These are phyloP conservation scores for Ormosia emarginata DNA, from an alignment of 306 rosid genomes.

Conservation along the genomic window DNA sequence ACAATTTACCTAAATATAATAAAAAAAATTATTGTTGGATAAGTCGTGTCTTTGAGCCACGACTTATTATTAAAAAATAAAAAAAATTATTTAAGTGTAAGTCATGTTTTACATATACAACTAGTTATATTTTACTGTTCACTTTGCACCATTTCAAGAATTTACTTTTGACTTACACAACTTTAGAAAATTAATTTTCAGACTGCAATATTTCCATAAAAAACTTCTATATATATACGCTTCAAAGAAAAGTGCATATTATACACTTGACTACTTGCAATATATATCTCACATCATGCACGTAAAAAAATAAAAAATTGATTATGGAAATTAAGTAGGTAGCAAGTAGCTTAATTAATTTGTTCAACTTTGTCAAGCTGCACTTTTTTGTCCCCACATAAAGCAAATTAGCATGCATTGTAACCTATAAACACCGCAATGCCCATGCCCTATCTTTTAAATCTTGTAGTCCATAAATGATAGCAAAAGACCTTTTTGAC, in stretches of 20 bases:
- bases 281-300: not conserved
- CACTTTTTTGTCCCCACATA: slow-evolving; percentile 47
- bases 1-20: no score
- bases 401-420: slow-evolving; percentile 51
- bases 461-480: slow-evolving; percentile 39
- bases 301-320: not conserved
- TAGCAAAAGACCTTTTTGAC: slow-evolving; percentile 40
- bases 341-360: not conserved
- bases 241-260: not conserved
- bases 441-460: slow-evolving; percentile 39
- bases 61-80: no score
- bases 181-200: no score
- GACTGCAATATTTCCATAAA: no score
- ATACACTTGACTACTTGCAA: not conserved
- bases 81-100: no score
- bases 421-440: slow-evolving; percentile 35
- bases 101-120: no score
- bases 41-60: no score
- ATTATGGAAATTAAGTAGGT: not conserved
- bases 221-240: no score
- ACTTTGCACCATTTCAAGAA: no score
- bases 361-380: slow-evolving; percentile 54
- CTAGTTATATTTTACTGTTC: no score
- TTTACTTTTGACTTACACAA: no score
- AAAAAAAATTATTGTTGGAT: no score